phyloP scores from a whole-genome alignment of 345 rosid genomes.

The Pelargonium nanum region DNA sequence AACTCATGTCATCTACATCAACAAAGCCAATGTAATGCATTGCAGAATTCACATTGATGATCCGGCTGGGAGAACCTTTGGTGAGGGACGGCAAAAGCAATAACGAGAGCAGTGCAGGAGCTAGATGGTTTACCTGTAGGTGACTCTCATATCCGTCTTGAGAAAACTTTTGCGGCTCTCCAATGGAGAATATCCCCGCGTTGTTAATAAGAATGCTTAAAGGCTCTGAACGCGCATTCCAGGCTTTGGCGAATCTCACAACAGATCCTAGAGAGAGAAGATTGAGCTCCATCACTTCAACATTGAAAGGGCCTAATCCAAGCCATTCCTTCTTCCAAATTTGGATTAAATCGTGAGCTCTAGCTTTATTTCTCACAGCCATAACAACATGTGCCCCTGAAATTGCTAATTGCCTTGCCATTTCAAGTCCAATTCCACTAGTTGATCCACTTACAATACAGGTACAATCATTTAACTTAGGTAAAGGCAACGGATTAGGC shows the following conservation, averaged over 20 bases:
- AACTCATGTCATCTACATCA: conserved; percentile 67
- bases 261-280: conserved; percentile 1
- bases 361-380: not conserved
- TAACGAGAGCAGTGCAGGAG: conserved; percentile 4
- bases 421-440: not conserved
- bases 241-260: not conserved
- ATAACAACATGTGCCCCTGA: not conserved
- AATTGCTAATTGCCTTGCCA: not conserved
- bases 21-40: conserved; percentile 64
- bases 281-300: conserved; percentile 7
- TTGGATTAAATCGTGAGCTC: not conserved
- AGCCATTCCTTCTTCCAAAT: not conserved
- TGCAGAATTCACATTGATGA: conserved; percentile 2
- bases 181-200: conserved; percentile 2
- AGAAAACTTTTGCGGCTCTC: not conserved
- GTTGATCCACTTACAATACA: not conserved
- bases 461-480: not conserved
- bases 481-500: not conserved
- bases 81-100: conserved; percentile 5
- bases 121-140: conserved; percentile 9
- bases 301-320: not conserved
- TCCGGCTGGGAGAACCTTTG: not conserved
- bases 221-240: conserved; percentile 4
- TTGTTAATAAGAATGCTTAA: conserved; percentile 7
- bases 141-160: conserved; percentile 6